Evolutionary conservation across 768 basidiomycete genomes (phyloP), one percentile per base, ranked within the genome.

Genomic region (Astraeus odoratus): DNA sequence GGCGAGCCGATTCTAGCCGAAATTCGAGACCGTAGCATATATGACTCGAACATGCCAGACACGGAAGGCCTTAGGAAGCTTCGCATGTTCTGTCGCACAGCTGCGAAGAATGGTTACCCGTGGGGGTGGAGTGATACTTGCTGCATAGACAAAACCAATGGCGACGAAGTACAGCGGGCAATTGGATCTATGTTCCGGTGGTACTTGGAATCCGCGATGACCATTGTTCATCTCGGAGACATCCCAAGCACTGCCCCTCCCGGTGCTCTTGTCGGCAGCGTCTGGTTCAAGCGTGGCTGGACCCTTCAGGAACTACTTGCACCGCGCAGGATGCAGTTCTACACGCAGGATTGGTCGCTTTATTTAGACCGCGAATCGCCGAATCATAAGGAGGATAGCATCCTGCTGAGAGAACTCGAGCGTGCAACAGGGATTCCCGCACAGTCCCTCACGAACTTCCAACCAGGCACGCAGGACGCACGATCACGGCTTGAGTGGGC

Each of bases 101-200:
- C 24, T n/a, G 8, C 7, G 6, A 3, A 25, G 13, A 22, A 9
- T 18, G 12, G 20, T 8, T 25, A 33, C 22, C 4, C 16, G 16
- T 43, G 42, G 42, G 42, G 8, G 4, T 40, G 42, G 42, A 30
- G 27, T 43, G 42, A 43, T n/a, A 43, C 42, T 9, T 43, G 42
- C 19, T 43, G 42, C 22, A 43, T 43, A 3, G 42, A 43, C 16
- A 43, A 34, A 16, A 19, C 13, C 4, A 43, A 22, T 22, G 23
- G 16, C 16, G 42, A 13, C 9, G 42, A 43, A 8, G n/a, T 30
- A 7, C 42, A 43, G 15, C 13, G 20, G 19, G 22, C 42, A 6
- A 43, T 43, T 5, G 12, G 20, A 6, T 43, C 42, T 3, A 43
- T 43, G 42, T 43, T 30, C 16, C 8, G 15, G 19, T 43, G 42